Percentiles rank a stretch among this genome's conserved stretches.
These are phyloP conservation scores for Saksenaea vasiformis DNA, from an alignment of 371 early-diverging fungal species.

Conservation along the genomic window DNA sequence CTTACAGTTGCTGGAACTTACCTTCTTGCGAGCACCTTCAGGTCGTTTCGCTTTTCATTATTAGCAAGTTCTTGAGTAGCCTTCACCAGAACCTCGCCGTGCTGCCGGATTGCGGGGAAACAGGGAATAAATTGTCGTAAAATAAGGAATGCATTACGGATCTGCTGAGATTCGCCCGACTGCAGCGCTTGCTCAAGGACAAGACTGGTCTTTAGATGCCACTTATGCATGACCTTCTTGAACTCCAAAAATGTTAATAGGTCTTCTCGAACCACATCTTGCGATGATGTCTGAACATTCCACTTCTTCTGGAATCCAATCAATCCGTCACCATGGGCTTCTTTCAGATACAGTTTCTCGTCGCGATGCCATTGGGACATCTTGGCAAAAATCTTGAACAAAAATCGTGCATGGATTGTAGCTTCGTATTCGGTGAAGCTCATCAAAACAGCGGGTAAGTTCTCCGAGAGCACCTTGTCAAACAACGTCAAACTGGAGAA, in stretches of 20 bases:
- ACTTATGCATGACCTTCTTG: conserved; percentile 73
- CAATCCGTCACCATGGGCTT: conserved; percentile 60
- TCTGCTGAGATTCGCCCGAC: conserved; percentile 69
- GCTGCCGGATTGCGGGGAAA: conserved; percentile 61
- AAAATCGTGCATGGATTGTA: conserved; percentile 69
- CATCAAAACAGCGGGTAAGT: conserved; percentile 51
- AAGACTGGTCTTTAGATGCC: conserved; percentile 67
- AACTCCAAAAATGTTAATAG: conserved; percentile 70
- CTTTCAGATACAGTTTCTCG: conserved; percentile 55
- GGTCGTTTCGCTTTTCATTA: conserved; percentile 35
- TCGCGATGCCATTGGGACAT: conserved; percentile 64
- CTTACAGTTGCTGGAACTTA: background rate
- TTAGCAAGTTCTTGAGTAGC: conserved; percentile 35
- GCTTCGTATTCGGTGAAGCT: conserved; percentile 79
- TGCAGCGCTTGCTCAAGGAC: conserved; percentile 54
- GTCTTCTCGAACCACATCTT: conserved; percentile 52
- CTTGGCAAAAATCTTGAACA: conserved; percentile 59
- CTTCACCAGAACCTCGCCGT: conserved; percentile 50
- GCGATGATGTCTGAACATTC: conserved; percentile 41
- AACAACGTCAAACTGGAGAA: conserved; percentile 80
- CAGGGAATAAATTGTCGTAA: conserved; percentile 63
- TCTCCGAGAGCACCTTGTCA: conserved; percentile 64
- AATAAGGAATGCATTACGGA: conserved; percentile 75
- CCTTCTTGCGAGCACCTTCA: conserved; percentile 46
- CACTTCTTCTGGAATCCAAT: conserved; percentile 81